phyloP scores from a whole-genome alignment of 257 asterid species.

The Solanum medicagineum region DNA sequence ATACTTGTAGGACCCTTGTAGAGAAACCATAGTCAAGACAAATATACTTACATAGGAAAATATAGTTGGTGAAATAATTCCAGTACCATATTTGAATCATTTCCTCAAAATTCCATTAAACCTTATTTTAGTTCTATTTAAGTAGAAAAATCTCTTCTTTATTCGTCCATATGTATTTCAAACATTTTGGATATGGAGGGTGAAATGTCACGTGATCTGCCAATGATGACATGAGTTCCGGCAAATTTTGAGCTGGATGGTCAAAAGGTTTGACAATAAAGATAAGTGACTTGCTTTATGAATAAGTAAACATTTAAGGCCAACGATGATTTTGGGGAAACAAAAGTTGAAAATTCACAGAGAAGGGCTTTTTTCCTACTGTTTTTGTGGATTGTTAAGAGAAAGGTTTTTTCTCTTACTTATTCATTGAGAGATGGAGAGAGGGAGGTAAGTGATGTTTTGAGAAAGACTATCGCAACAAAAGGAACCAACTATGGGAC shows the following conservation, averaged over 20 bases:
- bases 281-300: not conserved
- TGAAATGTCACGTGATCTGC: not conserved
- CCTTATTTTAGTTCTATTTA: not conserved
- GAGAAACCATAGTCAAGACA: not conserved
- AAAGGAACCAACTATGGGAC: not conserved
- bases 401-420: not conserved
- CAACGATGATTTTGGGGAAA: not conserved
- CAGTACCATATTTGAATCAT: not conserved
- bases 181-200: not conserved
- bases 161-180: not conserved
- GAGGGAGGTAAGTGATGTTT: not conserved
- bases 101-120: not conserved
- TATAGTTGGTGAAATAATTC: not conserved
- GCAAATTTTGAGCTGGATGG: not conserved
- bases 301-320: not conserved
- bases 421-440: not conserved
- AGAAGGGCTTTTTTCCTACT: not conserved
- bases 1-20: conserved; percentile 66
- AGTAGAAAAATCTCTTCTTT: not conserved
- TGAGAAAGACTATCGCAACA: not conserved
- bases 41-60: not conserved
- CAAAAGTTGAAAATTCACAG: not conserved
- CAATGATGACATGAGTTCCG: not conserved
- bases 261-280: not conserved
- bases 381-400: not conserved